Evolutionary conservation across 306 rosid species (phyloP).

Genomic region (Medicago truncatula): DNA sequence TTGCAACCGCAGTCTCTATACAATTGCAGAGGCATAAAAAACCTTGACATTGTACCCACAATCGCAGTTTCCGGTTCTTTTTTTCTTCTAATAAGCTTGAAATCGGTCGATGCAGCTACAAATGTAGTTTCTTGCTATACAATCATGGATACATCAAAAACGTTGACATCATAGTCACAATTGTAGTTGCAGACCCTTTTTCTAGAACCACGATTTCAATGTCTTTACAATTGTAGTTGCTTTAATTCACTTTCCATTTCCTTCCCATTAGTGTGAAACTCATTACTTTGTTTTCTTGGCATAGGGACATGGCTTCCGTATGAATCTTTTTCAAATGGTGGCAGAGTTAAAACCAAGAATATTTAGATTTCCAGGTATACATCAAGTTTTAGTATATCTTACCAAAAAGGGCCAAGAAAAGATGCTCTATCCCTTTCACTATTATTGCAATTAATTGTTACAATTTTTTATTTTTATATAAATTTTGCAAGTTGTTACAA

Average conservation of each 20-base stretch:
- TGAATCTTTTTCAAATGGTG: conserved; percentile 63
- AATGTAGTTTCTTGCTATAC: no score
- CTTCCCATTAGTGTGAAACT: background rate
- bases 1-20: background rate
- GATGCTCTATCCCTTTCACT: background rate
- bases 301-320: conserved; percentile 83
- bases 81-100: no score
- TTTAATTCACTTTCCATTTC: background rate
- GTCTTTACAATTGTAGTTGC: background rate
- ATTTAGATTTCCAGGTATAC: conserved; percentile 76
- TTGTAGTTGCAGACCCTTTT: background rate
- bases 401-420: background rate
- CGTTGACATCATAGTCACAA: background rate
- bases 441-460: no score
- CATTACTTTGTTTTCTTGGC: background rate
- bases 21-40: background rate
- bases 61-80: no score
- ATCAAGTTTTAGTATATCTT: conserved; percentile 15
- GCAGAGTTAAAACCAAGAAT: conserved; percentile 62
- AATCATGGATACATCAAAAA: no score
- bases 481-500: background rate
- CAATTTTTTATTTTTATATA: no score
- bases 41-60: no score
- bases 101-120: background rate
- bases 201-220: background rate